A percentile compares a stretch with the other conserved stretches of the same genome.
Evolutionary conservation across 2,329 filamentous ascomycete genomes (phyloP).

Genomic region (Colletotrichum musicola): DNA sequence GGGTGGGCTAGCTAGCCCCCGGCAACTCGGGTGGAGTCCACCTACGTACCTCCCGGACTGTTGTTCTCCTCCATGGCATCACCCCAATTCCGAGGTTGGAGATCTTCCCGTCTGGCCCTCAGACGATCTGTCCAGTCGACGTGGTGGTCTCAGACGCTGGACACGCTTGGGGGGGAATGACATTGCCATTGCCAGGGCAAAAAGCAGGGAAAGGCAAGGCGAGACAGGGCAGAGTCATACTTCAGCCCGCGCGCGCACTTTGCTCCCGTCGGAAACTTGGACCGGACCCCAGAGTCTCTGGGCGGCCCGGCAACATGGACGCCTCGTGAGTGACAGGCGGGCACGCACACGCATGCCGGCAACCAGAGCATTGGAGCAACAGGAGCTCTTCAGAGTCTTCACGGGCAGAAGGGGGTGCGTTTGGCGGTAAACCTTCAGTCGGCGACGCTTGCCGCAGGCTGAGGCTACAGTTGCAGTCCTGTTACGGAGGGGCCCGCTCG

Average conservation of each 20-base stretch:
- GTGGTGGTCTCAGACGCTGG: neutral
- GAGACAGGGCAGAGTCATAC: constrained; percentile 30
- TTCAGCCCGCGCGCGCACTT: constrained; percentile 8
- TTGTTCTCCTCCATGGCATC: constrained; percentile 29
- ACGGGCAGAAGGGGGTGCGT: neutral
- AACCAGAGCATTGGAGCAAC: too few relatives aligned
- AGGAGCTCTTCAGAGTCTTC: too few relatives aligned
- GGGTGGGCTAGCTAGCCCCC: constrained; percentile 3
- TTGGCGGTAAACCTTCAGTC: neutral
- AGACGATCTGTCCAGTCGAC: constrained; percentile 30
- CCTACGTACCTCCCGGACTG: constrained; percentile 33
- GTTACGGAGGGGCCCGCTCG: constrained; percentile 5
- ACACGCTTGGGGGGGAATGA: neutral
- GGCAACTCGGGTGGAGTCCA: constrained; percentile 11
- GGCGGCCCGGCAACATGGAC: constrained; percentile 23
- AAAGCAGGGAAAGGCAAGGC: constrained; percentile 6
- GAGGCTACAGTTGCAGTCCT: neutral
- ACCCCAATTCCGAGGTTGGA: constrained; percentile 24
- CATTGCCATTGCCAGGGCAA: constrained; percentile 21
- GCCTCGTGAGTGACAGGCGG: neutral
- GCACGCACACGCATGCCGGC: neutral
- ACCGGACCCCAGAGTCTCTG: constrained; percentile 10
- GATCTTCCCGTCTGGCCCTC: constrained; percentile 27
- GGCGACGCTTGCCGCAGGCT: neutral
- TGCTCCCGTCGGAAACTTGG: constrained; percentile 28